Evolutionary conservation across 352 stramenopile genomes (phyloP).

Genomic region (Phytopythium montanum): DNA sequence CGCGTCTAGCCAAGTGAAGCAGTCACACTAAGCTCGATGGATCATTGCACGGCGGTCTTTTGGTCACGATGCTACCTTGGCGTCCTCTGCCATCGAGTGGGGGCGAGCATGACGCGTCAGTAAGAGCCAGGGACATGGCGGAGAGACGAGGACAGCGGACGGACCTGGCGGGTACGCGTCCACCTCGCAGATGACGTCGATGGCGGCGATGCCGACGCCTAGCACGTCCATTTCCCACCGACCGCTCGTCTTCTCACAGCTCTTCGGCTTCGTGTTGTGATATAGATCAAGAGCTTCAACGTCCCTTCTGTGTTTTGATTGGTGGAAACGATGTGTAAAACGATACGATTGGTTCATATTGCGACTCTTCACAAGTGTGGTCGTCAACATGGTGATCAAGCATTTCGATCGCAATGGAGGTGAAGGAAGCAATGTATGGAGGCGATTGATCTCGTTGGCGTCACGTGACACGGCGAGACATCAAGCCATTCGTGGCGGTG

Average conservation of each 20-base stretch:
- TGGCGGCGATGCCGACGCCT: constrained; percentile 63
- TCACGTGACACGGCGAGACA: too few species aligned
- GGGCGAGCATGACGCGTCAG: background rate
- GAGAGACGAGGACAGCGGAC: background rate
- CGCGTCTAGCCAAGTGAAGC: constrained; percentile 39
- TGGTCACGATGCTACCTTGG: constrained; percentile 24
- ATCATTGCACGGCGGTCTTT: background rate
- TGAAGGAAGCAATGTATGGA: too few species aligned
- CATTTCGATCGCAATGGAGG: too few species aligned
- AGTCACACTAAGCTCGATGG: background rate
- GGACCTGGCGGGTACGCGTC: constrained; percentile 51
- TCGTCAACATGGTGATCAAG: too few species aligned
- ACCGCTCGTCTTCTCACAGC: background rate
- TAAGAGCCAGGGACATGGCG: background rate
- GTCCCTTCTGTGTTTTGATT: background rate
- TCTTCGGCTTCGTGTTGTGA: too few species aligned
- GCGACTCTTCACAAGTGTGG: too few species aligned
- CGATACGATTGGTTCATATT: too few species aligned
- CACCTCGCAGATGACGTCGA: constrained; percentile 70
- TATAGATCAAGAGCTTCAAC: background rate
- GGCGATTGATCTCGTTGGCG: too few species aligned
- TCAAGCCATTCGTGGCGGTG: background rate
- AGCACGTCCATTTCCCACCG: constrained; percentile 42
- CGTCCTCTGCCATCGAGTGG: constrained; percentile 35
- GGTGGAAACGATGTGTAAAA: too few species aligned